Conservation (phyloP, 805 yeast genomes). For the Saturnispora sanitii region DNA sequence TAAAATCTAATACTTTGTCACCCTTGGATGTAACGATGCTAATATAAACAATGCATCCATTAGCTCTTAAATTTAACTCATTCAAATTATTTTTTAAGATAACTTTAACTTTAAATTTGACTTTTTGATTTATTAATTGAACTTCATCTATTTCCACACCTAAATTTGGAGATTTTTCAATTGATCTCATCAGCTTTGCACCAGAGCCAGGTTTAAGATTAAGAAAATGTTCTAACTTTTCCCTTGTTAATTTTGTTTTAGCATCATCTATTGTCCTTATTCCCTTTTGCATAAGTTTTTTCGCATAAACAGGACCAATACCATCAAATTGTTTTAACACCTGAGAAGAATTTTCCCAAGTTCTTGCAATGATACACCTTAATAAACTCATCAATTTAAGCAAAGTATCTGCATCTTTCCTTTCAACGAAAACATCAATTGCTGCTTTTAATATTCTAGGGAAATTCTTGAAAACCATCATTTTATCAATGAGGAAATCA, state of each 20-base stretch:
- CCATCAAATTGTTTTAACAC: slow-evolving; percentile 40
- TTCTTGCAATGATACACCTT: slow-evolving; percentile 33
- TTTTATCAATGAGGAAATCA: slow-evolving; percentile 35
- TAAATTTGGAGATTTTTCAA: slow-evolving; percentile 31
- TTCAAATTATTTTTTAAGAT: slow-evolving; percentile 18
- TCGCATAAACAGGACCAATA: slow-evolving; percentile 33
- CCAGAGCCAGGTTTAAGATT: slow-evolving; percentile 35
- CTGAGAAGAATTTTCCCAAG: slow-evolving; percentile 42
- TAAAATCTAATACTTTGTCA: slow-evolving; percentile 35
- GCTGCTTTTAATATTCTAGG: slow-evolving; percentile 35
- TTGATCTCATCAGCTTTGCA: slow-evolving; percentile 27
- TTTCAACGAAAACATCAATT: slow-evolving; percentile 33
- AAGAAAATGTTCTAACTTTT: slow-evolving; percentile 32
- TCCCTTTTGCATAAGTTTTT: slow-evolving; percentile 30
- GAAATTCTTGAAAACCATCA: slow-evolving; percentile 32
- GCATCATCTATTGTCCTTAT: slow-evolving; percentile 28
- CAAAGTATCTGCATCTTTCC: slow-evolving; percentile 34
- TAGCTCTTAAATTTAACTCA: slow-evolving; percentile 12
- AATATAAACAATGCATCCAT: slow-evolving; percentile 9
- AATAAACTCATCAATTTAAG: slow-evolving; percentile 29
- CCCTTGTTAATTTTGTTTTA: slow-evolving; percentile 18
- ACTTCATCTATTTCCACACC: slow-evolving; percentile 17
- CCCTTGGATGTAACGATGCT: slow-evolving; percentile 11
- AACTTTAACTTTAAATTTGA: slow-evolving; percentile 26
- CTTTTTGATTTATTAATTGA: not conserved